Conservation (phyloP, 2,329 filamentous ascomycete species). For the Talaromyces sp. region DNA sequence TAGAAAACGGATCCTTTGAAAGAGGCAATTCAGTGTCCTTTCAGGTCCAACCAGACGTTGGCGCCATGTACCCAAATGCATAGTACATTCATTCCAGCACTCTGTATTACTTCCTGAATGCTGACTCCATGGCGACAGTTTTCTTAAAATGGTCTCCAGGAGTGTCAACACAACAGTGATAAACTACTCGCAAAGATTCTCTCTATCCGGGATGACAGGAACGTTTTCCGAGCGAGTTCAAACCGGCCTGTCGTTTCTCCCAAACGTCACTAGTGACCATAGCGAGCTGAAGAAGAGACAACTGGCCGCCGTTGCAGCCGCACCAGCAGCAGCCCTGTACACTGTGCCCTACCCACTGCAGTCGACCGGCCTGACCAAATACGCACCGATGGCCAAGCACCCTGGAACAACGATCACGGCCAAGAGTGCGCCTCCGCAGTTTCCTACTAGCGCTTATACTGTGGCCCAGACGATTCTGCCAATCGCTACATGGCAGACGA, state of each 20-base stretch:
- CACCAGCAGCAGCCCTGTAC: slow-evolving; percentile 10
- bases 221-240: slow-evolving; percentile 43
- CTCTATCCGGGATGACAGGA: slow-evolving; percentile 60
- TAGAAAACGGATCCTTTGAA: slow-evolving; percentile 30
- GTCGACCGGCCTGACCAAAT: slow-evolving; percentile 50
- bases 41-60: slow-evolving; percentile 38
- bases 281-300: slow-evolving; percentile 26
- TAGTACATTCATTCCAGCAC: slow-evolving; percentile 41
- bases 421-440: slow-evolving; percentile 45
- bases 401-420: slow-evolving; percentile 56
- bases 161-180: slow-evolving; percentile 47
- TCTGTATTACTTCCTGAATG: background rate
- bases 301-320: slow-evolving; percentile 11
- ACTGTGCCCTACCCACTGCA: slow-evolving; percentile 51
- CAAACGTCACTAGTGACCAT: slow-evolving; percentile 21
- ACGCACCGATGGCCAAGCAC: slow-evolving; percentile 57
- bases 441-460: slow-evolving; percentile 51
- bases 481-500: slow-evolving; percentile 43
- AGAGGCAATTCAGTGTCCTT: slow-evolving; percentile 41
- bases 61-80: slow-evolving; percentile 47
- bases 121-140: slow-evolving; percentile 34
- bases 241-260: slow-evolving; percentile 5
- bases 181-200: slow-evolving; percentile 60
- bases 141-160: slow-evolving; percentile 54
- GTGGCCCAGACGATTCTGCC: slow-evolving; percentile 49